These are phyloP conservation scores for Zygosaccharomyces pseudorouxii DNA, from an alignment of 805 yeast species.

Conservation along the genomic window DNA sequence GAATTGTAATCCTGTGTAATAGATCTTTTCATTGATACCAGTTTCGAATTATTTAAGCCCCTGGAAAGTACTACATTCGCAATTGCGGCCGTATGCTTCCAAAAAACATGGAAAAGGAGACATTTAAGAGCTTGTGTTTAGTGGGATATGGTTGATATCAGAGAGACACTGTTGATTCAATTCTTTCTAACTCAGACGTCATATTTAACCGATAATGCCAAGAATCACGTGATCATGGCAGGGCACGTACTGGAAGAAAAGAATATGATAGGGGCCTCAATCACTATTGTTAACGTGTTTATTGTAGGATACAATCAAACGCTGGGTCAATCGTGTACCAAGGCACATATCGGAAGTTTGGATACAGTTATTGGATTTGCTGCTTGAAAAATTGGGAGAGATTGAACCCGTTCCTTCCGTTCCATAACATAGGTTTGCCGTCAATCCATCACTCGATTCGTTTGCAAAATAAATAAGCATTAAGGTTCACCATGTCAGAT, in stretches of 20 bases:
- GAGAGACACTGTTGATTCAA: not conserved
- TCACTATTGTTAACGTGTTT: not conserved
- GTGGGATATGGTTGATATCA: no score
- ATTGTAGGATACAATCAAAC: not conserved
- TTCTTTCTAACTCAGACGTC: not conserved
- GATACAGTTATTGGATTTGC: not conserved
- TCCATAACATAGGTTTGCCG: not conserved
- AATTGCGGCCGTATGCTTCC: no score
- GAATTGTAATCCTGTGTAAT: no score
- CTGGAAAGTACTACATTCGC: no score
- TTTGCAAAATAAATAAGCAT: not conserved
- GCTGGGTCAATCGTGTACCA: not conserved
- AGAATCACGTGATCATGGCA: not conserved
- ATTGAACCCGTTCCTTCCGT: not conserved
- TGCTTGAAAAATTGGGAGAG: not conserved
- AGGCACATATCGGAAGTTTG: not conserved
- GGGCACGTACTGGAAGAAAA: not conserved
- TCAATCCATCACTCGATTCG: not conserved
- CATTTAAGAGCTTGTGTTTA: no score
- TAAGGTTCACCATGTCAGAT: constrained; percentile 24
- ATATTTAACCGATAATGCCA: not conserved
- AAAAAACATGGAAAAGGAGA: no score
- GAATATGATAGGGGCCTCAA: not conserved
- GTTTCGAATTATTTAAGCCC: no score
- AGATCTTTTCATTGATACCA: no score